phyloP scores from a whole-genome alignment of 139 green algal species.

The Tetraselmis chui region DNA sequence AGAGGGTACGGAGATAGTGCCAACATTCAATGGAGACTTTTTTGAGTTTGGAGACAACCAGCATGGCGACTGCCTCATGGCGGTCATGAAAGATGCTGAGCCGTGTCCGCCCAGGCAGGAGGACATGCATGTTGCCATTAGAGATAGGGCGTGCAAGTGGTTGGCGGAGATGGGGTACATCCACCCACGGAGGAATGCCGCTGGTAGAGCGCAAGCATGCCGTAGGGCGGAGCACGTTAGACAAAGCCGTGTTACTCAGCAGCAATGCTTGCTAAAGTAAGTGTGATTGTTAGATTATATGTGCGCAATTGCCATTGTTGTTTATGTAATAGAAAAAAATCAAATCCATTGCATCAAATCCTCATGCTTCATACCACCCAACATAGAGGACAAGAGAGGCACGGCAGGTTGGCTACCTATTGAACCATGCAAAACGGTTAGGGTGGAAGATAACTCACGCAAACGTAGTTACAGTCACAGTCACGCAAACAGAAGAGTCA shows the following conservation, averaged over 20 bases:
- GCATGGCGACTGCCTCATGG: neutral
- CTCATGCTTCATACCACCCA: neutral
- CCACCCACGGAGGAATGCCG: neutral
- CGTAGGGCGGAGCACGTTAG: neutral
- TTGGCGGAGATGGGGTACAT: neutral
- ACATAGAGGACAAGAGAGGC: neutral
- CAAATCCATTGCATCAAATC: neutral
- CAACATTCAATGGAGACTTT: neutral
- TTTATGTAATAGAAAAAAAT: neutral
- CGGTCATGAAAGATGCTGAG: neutral
- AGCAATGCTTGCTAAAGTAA: neutral
- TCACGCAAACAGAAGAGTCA: no score
- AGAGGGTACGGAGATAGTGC: neutral
- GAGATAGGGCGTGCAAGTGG: neutral
- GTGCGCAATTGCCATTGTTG: neutral
- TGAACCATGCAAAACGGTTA: neutral
- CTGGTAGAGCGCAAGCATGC: neutral
- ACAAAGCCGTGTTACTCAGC: neutral
- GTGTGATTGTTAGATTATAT: neutral
- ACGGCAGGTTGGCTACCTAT: neutral
- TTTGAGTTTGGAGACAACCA: neutral
- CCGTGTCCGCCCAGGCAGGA: neutral
- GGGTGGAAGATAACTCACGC: no score
- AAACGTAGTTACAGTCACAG: no score
- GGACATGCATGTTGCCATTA: neutral